phyloP scores from a whole-genome alignment of 1,139 yeast genomes.

The Protomyces gravidus region DNA sequence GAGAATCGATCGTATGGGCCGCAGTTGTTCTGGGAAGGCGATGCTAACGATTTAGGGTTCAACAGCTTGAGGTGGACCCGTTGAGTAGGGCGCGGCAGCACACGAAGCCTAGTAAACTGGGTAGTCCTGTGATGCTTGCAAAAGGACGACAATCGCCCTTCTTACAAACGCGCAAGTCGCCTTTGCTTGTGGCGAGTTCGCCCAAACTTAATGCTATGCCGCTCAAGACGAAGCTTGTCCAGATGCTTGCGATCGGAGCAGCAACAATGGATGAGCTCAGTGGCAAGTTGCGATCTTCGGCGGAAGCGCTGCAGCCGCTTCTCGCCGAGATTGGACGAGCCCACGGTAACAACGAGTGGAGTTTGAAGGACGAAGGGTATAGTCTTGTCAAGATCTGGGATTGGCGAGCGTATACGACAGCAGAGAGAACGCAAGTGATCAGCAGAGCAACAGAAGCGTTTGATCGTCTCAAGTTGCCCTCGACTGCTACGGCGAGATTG shows the following conservation, averaged over 20 bases:
- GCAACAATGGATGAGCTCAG: constrained; percentile 4
- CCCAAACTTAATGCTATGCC: constrained; percentile 6
- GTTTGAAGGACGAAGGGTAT: constrained; percentile 38
- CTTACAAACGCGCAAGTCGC: constrained; percentile 24
- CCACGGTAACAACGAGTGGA: constrained; percentile 5
- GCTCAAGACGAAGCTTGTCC: constrained; percentile 12
- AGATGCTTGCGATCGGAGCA: constrained; percentile 20
- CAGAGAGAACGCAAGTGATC: constrained; percentile 39
- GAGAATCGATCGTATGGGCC: constrained; percentile 20
- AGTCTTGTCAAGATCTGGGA: constrained; percentile 42
- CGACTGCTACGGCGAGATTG: not conserved
- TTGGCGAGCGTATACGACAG: constrained; percentile 39
- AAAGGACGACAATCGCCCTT: constrained; percentile 11
- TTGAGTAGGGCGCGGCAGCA: not conserved
- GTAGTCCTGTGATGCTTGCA: not conserved
- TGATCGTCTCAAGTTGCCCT: constrained; percentile 37
- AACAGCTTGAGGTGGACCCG: constrained; percentile 3
- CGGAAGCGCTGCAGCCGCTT: constrained; percentile 1
- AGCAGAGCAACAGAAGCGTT: constrained; percentile 38
- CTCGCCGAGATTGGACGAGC: constrained; percentile 12
- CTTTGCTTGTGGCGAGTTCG: constrained; percentile 14
- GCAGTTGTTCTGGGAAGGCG: too few relatives aligned
- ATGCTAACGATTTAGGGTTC: constrained; percentile 6
- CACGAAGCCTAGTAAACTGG: not conserved
- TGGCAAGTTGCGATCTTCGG: constrained; percentile 7